Base-by-base conservation (phyloP, 2,329 filamentous ascomycete species). In the Cladophialophora bantiana region DNA sequence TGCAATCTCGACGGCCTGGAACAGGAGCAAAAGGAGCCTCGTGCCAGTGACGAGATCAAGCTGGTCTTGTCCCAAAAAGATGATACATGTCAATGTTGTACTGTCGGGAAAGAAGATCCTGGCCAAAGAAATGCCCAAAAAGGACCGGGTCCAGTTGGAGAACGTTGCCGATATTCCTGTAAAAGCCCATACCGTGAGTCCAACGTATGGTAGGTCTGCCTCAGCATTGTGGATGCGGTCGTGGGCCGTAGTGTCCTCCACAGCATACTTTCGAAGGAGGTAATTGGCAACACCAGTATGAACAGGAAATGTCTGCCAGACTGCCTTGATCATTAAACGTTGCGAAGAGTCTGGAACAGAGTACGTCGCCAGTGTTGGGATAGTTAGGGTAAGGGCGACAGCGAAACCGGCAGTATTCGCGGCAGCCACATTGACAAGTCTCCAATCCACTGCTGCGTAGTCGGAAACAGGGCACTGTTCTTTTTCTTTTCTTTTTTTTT, bases 401-500 rank as follows among this genome's bases (percentile, higher is more conserved):
- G 56, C 57, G 5, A 50, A 12, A 10, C 40, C n/a, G n/a, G 48
- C 56, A 12, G 56, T 65, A 18, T 65, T 65, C 20, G 63, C 56
- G 4, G 56, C 63, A 0, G 73, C 65, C 1, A 74, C 36, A 6
- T 75, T 72, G 3, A 74, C 74, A 18, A 79, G 62, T 35, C 78
- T 72, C 53, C 75, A 75, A 55, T 80, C 78, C 7, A 72, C 66
- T 3, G 75, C 73, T 1, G 74, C 69, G 63, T 76, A 79, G 6
- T 74, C 75, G 18, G 75, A 74, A n/a, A 77, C 67, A 6, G 76
- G 74, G 26, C 73, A 74, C 57, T 73, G 73, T n/a, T n/a, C n/a
- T n/a, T n/a, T n/a, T n/a, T n/a, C n/a, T n/a, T n/a, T n/a, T n/a
- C n/a, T n/a, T n/a, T n/a, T n/a, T n/a, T n/a, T n/a, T n/a, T n/a